These are phyloP conservation scores for Ascoidea asiatica DNA, from an alignment of 805 yeast species.

Conservation along the genomic window DNA sequence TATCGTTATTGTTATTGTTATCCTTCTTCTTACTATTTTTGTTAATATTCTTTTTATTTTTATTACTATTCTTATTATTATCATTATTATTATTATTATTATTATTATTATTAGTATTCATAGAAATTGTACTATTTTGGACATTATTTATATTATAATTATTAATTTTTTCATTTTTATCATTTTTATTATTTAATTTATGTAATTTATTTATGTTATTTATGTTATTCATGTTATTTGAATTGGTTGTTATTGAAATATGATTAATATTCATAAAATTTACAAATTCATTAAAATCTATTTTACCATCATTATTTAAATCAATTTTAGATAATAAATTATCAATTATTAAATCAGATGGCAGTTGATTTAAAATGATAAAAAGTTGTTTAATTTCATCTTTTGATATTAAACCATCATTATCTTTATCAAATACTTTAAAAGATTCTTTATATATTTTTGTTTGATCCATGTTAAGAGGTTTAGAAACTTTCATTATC, in stretches of 20 bases:
- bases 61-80: too few relatives aligned
- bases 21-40: background rate
- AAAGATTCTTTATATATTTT: slow-evolving; percentile 53
- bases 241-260: too few relatives aligned
- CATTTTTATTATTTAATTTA: too few relatives aligned
- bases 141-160: too few relatives aligned
- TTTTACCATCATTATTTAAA: slow-evolving; percentile 91
- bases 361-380: slow-evolving; percentile 93
- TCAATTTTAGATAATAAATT: slow-evolving; percentile 96
- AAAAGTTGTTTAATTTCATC: slow-evolving; percentile 94
- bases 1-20: background rate
- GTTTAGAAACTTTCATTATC: too few relatives aligned
- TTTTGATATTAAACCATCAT: slow-evolving; percentile 93
- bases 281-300: slow-evolving; percentile 82
- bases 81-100: too few relatives aligned
- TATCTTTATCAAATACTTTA: slow-evolving; percentile 90
- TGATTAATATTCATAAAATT: background rate
- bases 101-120: too few relatives aligned
- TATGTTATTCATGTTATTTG: too few relatives aligned
- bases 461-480: too few relatives aligned
- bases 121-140: background rate
- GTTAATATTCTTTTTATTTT: background rate
- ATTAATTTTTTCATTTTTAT: too few relatives aligned
- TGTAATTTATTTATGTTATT: too few relatives aligned
- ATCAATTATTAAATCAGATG: slow-evolving; percentile 93